Percentiles rank a stretch among this genome's conserved stretches.
Evolutionary conservation across 768 basidiomycete genomes (phyloP).

Genomic region (Lenzites betulinus): DNA sequence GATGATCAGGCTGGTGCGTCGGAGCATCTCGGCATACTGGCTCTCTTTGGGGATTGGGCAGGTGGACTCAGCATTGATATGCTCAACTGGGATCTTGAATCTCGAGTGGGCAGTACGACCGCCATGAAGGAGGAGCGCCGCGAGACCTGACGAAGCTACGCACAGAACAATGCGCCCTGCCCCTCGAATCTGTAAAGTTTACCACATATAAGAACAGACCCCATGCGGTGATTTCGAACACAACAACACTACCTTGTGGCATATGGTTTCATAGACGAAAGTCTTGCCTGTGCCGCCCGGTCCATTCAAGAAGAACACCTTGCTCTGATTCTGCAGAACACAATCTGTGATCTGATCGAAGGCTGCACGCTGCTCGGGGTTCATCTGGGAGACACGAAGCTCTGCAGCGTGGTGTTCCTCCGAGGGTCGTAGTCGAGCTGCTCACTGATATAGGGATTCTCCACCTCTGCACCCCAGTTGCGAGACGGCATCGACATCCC

Average conservation of each 20-base stretch:
- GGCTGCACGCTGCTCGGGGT: no score
- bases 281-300: slow-evolving; percentile 51
- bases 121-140: slow-evolving; percentile 43
- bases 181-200: slow-evolving; percentile 25
- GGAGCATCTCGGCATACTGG: slow-evolving; percentile 16
- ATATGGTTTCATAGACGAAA: slow-evolving; percentile 43
- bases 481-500: no score
- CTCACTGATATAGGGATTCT: no score
- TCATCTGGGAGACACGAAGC: no score
- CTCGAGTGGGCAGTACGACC: slow-evolving; percentile 50
- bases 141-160: slow-evolving; percentile 39
- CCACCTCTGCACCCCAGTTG: no score
- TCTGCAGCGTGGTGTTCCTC: no score
- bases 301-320: slow-evolving; percentile 44
- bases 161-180: slow-evolving; percentile 13
- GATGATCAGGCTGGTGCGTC: no score
- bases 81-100: slow-evolving; percentile 49
- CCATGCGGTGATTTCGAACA: no score
- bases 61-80: slow-evolving; percentile 29
- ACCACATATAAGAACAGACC: no score
- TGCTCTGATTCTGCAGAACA: slow-evolving; percentile 11
- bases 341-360: slow-evolving; percentile 5
- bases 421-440: no score
- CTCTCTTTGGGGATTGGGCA: slow-evolving; percentile 38
- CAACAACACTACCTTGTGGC: slow-evolving; percentile 15